Evolutionary conservation across 202 grass and related monocot species (phyloP).

Genomic region (Setaria italica): DNA sequence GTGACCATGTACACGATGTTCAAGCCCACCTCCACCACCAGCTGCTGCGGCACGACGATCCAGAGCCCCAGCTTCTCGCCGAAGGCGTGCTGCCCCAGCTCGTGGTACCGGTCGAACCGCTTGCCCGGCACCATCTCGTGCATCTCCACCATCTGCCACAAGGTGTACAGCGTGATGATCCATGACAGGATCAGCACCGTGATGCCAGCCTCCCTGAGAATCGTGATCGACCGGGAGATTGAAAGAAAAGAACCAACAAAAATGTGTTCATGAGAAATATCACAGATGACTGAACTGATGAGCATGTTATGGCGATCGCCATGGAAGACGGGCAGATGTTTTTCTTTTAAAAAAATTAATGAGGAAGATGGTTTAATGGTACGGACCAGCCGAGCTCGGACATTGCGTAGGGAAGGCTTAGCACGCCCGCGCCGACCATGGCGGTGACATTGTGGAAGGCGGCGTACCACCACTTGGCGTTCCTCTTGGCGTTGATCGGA

Average conservation of each 20-base stretch:
- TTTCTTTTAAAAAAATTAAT: neutral
- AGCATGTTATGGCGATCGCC: neutral
- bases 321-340: neutral
- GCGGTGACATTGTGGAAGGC: slow-evolving; percentile 98
- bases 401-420: slow-evolving; percentile 85
- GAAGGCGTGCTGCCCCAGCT: slow-evolving; percentile 91
- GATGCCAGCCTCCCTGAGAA: slow-evolving; percentile 63
- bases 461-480: slow-evolving; percentile 97
- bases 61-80: slow-evolving; percentile 79
- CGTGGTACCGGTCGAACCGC: slow-evolving; percentile 87
- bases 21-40: slow-evolving; percentile 71
- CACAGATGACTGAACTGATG: neutral
- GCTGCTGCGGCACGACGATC: slow-evolving; percentile 94
- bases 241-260: neutral
- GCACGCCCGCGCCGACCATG: slow-evolving; percentile 97
- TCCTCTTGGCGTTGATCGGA: slow-evolving; percentile 67
- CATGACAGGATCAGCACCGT: slow-evolving; percentile 73
- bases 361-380: neutral
- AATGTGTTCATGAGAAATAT: no score
- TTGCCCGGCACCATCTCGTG: slow-evolving; percentile 85
- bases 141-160: slow-evolving; percentile 98
- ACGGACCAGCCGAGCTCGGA: slow-evolving; percentile 76
- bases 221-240: neutral
- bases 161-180: slow-evolving; percentile 87
- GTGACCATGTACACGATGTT: slow-evolving; percentile 98